Base-by-base conservation (phyloP, 176 grass and related monocot genomes). In the Aegilops umbellulata region DNA sequence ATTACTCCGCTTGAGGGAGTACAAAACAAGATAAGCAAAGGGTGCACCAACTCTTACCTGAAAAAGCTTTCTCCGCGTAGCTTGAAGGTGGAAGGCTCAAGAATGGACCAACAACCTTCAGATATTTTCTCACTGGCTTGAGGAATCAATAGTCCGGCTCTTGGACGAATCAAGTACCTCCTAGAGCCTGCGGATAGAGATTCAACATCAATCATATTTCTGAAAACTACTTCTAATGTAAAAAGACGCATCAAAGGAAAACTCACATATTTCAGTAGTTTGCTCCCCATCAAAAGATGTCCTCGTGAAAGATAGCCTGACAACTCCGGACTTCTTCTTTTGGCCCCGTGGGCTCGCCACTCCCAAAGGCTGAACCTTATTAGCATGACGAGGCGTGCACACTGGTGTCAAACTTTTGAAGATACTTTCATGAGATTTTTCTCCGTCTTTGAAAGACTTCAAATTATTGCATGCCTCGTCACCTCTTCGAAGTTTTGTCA, bases 281-380 rank as follows among this genome's bases (percentile, higher is more conserved):
- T 98, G 92, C 17, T 98, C 93, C 49, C 94, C 97, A 84, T 94
- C 97, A 85, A 95, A 94, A 55, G 97, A 99, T 91, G 88, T 92
- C 58, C 90, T 91, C 55, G 95, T 99, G 77, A 96, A 91, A 78
- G 97, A 99, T 41, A 99, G 90, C 86, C 82, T 88, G 39, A 99
- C 95, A 79, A 99, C 90, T 31, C 86, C 90, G 20, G 92, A 93
- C 31, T 94, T 99, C 87, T 88, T 92, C 84, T 89, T 99, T 69
- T 96, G 94, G 49, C 82, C 79, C 42, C 77, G 81, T 11, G 94
- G 90, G 69, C 94, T 96, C 39, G 88, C 79, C 26, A 82, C 80
- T 5, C 75, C 88, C 76, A 94, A 65, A 5, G 94, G 93, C 11
- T 92, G 89, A 69, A 94, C 86, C 79, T 99, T 99, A 53, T 93